These are phyloP conservation scores for Lachancea kluyveri DNA, from an alignment of 805 yeast species.

Conservation along the genomic window DNA sequence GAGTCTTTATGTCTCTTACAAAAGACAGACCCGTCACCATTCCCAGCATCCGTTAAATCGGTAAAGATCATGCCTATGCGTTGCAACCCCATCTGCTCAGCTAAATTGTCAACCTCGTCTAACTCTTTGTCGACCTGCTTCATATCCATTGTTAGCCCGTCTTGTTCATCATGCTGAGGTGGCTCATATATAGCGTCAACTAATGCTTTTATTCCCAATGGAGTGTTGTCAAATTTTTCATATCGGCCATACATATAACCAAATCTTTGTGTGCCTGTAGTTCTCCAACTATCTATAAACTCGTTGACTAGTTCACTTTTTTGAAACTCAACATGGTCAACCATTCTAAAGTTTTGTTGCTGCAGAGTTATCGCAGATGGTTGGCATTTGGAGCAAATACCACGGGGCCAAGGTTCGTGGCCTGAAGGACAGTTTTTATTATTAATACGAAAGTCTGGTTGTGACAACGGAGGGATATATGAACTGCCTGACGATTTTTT, in stretches of 20 bases:
- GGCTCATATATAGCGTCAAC: constrained; percentile 95
- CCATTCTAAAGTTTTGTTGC: constrained; percentile 89
- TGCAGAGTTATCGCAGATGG: constrained; percentile 92
- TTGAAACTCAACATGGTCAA: constrained; percentile 92
- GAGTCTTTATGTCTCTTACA: constrained; percentile 92
- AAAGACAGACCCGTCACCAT: constrained; percentile 80
- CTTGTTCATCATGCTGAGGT: constrained; percentile 78
- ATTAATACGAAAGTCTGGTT: constrained; percentile 61
- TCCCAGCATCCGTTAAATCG: constrained; percentile 83
- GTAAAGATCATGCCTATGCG: constrained; percentile 85
- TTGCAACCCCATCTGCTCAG: constrained; percentile 51
- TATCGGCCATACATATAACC: constrained; percentile 84
- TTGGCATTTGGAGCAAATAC: constrained; percentile 94
- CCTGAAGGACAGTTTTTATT: constrained; percentile 60
- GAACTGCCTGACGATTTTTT: constrained; percentile 54
- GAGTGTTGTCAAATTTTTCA: constrained; percentile 63
- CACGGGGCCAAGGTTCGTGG: constrained; percentile 90
- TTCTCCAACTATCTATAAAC: constrained; percentile 90
- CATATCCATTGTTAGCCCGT: constrained; percentile 65
- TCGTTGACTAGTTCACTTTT: constrained; percentile 65
- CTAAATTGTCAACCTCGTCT: constrained; percentile 50
- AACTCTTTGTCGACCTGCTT: constrained; percentile 33
- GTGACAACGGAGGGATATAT: constrained; percentile 74
- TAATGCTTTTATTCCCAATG: constrained; percentile 88
- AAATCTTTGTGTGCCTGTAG: constrained; percentile 77